phyloP scores from a whole-genome alignment of 257 asterid species.

The Solanum dulcamara region DNA sequence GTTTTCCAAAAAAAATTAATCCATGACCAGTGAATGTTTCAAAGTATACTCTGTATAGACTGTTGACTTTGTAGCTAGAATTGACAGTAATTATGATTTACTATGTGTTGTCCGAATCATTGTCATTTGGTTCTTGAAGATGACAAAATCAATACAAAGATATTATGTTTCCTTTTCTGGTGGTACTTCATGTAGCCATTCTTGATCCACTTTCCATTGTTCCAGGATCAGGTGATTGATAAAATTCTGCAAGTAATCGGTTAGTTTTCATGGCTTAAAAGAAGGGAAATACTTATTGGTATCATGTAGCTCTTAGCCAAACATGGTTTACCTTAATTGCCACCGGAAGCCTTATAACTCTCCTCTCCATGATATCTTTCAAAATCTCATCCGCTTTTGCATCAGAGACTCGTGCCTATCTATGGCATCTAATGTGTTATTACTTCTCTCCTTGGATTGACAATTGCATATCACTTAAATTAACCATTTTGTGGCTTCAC shows the following conservation, averaged over 20 bases:
- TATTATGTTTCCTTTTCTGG: neutral
- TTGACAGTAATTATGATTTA: neutral
- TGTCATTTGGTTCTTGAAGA: neutral
- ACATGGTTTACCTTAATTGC: conserved; percentile 7
- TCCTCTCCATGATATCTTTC: neutral
- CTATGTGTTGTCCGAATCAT: neutral
- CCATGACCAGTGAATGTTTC: neutral
- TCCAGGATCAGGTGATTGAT: neutral
- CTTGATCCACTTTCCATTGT: neutral
- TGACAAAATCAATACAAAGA: neutral
- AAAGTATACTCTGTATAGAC: neutral
- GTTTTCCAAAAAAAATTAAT: neutral
- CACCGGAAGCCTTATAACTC: conserved; percentile 7
- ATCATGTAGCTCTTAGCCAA: neutral
- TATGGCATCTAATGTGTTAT: neutral
- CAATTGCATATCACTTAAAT: neutral
- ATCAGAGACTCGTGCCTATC: conserved; percentile 12
- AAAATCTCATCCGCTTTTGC: conserved; percentile 1
- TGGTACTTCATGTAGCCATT: neutral
- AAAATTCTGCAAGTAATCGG: neutral
- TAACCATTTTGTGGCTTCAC: conserved; percentile 1
- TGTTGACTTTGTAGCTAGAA: neutral
- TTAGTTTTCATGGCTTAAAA: neutral
- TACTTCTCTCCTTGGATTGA: neutral
- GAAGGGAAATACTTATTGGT: neutral